Base-by-base conservation (phyloP, 1,139 yeast species). In the Sugiyamaella paludigena region DNA sequence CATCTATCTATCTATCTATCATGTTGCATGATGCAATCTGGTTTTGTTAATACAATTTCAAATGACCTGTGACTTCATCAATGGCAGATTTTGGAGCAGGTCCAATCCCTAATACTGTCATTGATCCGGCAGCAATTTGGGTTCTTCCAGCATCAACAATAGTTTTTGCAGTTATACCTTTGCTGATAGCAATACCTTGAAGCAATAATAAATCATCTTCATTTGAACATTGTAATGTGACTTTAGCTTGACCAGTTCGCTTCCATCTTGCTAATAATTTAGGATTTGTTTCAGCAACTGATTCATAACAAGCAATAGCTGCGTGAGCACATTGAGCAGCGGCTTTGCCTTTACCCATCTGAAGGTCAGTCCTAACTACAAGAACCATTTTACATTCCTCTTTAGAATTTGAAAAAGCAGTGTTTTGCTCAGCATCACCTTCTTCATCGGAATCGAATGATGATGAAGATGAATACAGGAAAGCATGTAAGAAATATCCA, bases 261-360 rank as follows among this genome's bases (percentile, higher is more conserved):
- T 84, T 84, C 99, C 99, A 92, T 60, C 92, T 74, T n/a, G 71
- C 67, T 72, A 83, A 59, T 32, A 58, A 51, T 15, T 52, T 54
- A 2, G 76, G 75, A 34, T 62, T 57, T 13, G 60, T 50, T 36
- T 77, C 73, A 26, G 78, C 71, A 65, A 88, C 85, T 54, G 83
- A 74, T 62, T 85, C 83, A 68, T 87, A 92, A 57, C 94, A 80
- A 0, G 95, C 92, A 41, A 92, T 75, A 0, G 98, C 94, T n/a
- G 98, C 98, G 71, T 92, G 99, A 45, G 89, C 84, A 66, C 98
- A 91, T 67, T 92, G 99, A 1, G 98, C 98, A 1, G 98, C 98
- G 1, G 87, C 86, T 66, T 94, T 94, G 32, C 98, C 98, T 68
- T 88, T 89, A 40, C 87, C 83, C 98, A 92, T 92, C 48, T 81